A percentile compares a stretch with the other conserved stretches of the same genome.
Conservation (phyloP, 352 stramenopile species). For the Pythium chondricola region DNA sequence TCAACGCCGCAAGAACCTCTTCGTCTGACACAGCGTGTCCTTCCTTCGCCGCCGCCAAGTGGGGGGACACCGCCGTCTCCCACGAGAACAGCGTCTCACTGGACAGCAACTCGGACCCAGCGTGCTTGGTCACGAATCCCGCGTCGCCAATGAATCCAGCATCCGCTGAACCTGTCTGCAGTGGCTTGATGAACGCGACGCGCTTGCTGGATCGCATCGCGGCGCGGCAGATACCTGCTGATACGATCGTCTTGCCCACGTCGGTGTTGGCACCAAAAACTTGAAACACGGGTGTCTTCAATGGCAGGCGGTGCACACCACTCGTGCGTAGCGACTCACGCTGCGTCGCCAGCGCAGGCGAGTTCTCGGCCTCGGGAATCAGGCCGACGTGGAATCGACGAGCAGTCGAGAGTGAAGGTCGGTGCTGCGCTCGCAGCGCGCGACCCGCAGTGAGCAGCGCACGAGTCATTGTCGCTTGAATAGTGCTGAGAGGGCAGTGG, state of each 20-base stretch:
- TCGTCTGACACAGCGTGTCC: constrained; percentile 84
- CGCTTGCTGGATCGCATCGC: constrained; percentile 27
- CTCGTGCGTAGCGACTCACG: constrained; percentile 45
- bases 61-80: constrained; percentile 92
- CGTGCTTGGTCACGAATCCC: constrained; percentile 70
- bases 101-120: constrained; percentile 22
- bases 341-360: constrained; percentile 33
- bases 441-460: constrained; percentile 8
- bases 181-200: constrained; percentile 94
- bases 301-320: constrained; percentile 36
- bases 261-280: constrained; percentile 98
- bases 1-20: constrained; percentile 73
- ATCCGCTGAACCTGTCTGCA: constrained; percentile 90
- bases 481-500: neutral
- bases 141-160: constrained; percentile 75
- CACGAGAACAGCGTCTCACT: constrained; percentile 91
- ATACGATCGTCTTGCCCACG: constrained; percentile 96
- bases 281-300: constrained; percentile 75
- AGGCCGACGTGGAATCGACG: constrained; percentile 46
- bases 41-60: constrained; percentile 89
- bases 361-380: constrained; percentile 22
- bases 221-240: constrained; percentile 87
- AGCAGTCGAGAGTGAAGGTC: neutral
- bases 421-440: constrained; percentile 11
- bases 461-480: constrained; percentile 10